Percentiles rank a stretch among this genome's conserved stretches.
Conservation (phyloP, 768 basidiomycete genomes). For the Termitomyces sp. region DNA sequence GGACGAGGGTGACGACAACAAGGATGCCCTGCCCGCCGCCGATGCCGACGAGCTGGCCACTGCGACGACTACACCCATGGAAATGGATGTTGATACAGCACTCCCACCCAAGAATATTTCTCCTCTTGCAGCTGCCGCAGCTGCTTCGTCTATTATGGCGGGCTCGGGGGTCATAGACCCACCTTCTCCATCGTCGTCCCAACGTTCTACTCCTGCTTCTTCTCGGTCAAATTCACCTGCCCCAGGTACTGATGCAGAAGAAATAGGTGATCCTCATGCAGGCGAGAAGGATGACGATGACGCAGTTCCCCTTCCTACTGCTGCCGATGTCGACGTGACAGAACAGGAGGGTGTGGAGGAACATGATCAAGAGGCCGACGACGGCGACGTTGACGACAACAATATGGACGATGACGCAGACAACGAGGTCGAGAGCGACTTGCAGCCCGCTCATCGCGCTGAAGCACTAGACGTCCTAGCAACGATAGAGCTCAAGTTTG, state of each 20-base stretch:
- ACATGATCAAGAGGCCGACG: conserved; percentile 26
- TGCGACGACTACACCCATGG: conserved; percentile 18
- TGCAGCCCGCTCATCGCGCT: conserved; percentile 77
- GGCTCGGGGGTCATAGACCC: conserved; percentile 35
- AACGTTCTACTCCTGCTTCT: conserved; percentile 29
- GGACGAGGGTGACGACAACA: conserved; percentile 24
- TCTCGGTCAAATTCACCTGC: conserved; percentile 42
- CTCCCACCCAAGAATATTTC: conserved; percentile 23
- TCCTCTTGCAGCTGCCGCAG: conserved; percentile 31
- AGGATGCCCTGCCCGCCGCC: conserved; percentile 20
- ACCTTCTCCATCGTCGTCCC: conserved; percentile 32
- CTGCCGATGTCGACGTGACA: conserved; percentile 15
- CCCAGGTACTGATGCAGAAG: conserved; percentile 12
- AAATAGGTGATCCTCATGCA: conserved; percentile 12
- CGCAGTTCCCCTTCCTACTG: conserved; percentile 4
- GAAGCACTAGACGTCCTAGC: conserved; percentile 89
- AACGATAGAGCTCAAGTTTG: conserved; percentile 90
- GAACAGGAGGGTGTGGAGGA: conserved; percentile 24
- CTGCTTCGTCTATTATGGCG: conserved; percentile 48
- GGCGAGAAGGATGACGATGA: conserved; percentile 3
- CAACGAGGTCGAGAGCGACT: conserved; percentile 56
- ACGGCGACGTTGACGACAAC: conserved; percentile 28
- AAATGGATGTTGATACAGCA: conserved; percentile 24
- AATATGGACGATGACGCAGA: conserved; percentile 40
- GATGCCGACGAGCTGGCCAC: conserved; percentile 16